These are phyloP conservation scores for Fusarium nematophilum DNA, from an alignment of 2,329 filamentous ascomycete genomes.

Conservation along the genomic window DNA sequence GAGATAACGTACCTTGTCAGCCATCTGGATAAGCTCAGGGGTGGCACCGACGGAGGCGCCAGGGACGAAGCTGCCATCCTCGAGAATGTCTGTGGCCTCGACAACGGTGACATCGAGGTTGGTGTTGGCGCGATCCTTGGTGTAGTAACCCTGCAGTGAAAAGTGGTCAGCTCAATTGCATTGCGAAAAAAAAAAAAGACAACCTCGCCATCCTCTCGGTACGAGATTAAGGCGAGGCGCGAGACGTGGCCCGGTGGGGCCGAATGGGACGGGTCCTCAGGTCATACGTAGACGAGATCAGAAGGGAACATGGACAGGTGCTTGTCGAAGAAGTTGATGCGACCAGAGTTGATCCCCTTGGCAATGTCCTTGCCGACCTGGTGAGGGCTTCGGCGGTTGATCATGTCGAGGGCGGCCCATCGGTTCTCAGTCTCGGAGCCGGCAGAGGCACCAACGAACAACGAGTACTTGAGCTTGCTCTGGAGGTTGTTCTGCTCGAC, in stretches of 20 bases:
- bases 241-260: constrained; percentile 24
- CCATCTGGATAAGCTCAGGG: constrained; percentile 89
- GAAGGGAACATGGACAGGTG: constrained; percentile 92
- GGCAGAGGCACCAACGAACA: constrained; percentile 91
- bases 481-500: constrained; percentile 88
- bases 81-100: constrained; percentile 87
- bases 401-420: constrained; percentile 92
- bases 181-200: too few species aligned
- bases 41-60: constrained; percentile 88
- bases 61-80: constrained; percentile 88
- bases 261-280: constrained; percentile 2
- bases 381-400: constrained; percentile 84
- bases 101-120: constrained; percentile 86
- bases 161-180: constrained; percentile 27
- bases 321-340: constrained; percentile 94
- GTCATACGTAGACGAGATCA: constrained; percentile 80
- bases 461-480: constrained; percentile 84
- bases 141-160: constrained; percentile 76
- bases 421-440: constrained; percentile 91
- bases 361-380: constrained; percentile 92
- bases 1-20: constrained; percentile 73
- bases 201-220: constrained; percentile 29
- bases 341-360: constrained; percentile 88
- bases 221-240: constrained; percentile 36
- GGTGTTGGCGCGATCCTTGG: constrained; percentile 79